These are phyloP conservation scores for Sarocladium oryzae DNA, from an alignment of 2,329 filamentous ascomycete genomes.

Conservation along the genomic window DNA sequence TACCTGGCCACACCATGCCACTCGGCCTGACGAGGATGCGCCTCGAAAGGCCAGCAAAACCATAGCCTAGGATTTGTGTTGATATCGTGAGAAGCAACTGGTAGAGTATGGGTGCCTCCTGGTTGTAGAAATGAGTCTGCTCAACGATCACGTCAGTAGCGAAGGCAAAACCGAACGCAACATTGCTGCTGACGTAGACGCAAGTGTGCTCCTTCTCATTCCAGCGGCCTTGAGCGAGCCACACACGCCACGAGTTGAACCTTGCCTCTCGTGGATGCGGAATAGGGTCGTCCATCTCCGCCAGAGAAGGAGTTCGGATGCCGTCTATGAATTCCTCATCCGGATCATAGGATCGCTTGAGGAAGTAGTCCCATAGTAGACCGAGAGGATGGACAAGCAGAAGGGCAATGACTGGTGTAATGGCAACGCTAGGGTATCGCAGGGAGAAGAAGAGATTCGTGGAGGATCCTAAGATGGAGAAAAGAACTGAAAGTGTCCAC, in stretches of 20 bases:
- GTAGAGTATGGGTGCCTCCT: constrained; percentile 69
- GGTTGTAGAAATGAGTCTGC: constrained; percentile 83
- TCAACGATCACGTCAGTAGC: constrained; percentile 87
- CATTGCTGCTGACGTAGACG: constrained; percentile 84
- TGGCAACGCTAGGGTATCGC: constrained; percentile 83
- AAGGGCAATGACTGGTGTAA: constrained; percentile 81
- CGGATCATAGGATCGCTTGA: constrained; percentile 56
- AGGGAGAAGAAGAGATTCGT: constrained; percentile 86
- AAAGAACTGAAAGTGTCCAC: constrained; percentile 76
- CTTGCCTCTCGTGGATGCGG: constrained; percentile 17
- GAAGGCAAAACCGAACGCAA: constrained; percentile 84
- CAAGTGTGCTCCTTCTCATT: constrained; percentile 87
- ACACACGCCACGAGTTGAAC: constrained; percentile 51
- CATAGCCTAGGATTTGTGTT: constrained; percentile 80
- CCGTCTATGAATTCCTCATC: constrained; percentile 45
- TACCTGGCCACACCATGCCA: constrained; percentile 89
- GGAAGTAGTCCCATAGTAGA: constrained; percentile 65
- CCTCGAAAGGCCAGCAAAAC: constrained; percentile 75
- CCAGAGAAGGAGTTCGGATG: constrained; percentile 21
- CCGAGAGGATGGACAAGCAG: constrained; percentile 80
- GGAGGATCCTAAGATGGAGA: constrained; percentile 73
- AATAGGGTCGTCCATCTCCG: constrained; percentile 14
- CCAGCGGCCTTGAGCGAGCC: constrained; percentile 75
- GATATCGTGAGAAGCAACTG: constrained; percentile 79
- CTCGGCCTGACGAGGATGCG: constrained; percentile 78